Conservation (phyloP, 2,329 filamentous ascomycete species). For the Westerdykella ornata region DNA sequence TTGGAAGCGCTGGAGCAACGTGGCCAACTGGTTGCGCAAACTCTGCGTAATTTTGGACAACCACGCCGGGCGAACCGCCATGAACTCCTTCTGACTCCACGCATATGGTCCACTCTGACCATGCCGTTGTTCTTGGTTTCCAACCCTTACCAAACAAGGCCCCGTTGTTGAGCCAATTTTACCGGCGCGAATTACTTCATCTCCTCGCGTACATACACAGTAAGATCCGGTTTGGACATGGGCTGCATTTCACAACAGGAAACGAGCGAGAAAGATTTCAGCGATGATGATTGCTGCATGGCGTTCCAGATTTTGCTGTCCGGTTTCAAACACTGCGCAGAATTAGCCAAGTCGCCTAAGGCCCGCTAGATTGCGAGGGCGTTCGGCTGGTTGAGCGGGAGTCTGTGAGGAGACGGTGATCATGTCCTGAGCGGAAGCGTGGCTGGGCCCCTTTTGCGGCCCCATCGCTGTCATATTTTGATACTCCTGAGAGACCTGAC, state of each 20-base stretch:
- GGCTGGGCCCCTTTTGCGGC: constrained; percentile 1
- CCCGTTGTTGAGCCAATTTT: constrained; percentile 10
- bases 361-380: not conserved
- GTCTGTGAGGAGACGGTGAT: constrained; percentile 30
- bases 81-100: not conserved
- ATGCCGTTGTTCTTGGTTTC: constrained; percentile 13
- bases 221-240: constrained; percentile 15
- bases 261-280: not conserved
- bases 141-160: constrained; percentile 18
- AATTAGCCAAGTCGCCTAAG: too few species aligned
- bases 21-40: constrained; percentile 22
- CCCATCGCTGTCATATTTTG: not conserved
- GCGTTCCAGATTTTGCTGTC: constrained; percentile 13
- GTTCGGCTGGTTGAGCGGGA: constrained; percentile 22
- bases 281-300: constrained; percentile 14
- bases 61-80: not conserved
- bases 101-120: constrained; percentile 6
- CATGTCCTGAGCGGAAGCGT: constrained; percentile 21
- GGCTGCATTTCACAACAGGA: not conserved
- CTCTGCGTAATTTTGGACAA: constrained; percentile 3
- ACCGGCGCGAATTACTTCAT: constrained; percentile 16
- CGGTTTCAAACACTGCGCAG: constrained; percentile 4
- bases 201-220: constrained; percentile 9
- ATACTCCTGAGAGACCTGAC: too few species aligned
- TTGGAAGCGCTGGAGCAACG: constrained; percentile 6